Evolutionary conservation across 345 rosid genomes (phyloP).

Genomic region (Arabidopsis suecica): DNA sequence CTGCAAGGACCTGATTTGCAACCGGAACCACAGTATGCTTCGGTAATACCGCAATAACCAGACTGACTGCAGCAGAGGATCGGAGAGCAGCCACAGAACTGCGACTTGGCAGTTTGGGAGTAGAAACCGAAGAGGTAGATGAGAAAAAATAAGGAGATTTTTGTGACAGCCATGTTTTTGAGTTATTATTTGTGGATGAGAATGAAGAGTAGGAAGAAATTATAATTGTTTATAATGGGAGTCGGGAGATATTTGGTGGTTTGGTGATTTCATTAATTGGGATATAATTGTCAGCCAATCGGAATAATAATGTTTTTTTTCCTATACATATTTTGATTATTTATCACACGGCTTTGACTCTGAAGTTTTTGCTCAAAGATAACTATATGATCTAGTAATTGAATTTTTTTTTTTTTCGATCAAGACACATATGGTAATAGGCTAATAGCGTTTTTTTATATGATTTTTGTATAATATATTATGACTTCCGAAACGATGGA

Average conservation of each 20-base stretch:
- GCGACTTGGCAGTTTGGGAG: constrained; percentile 31
- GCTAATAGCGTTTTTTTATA: too few relatives aligned
- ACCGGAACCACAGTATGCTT: constrained; percentile 41
- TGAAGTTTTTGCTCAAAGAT: neutral
- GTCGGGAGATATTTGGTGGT: neutral
- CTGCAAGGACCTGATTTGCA: constrained; percentile 59
- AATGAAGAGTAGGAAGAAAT: neutral
- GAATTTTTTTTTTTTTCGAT: too few relatives aligned
- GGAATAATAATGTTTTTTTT: neutral
- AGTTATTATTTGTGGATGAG: constrained; percentile 11
- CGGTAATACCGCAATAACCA: constrained; percentile 42
- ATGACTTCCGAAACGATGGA: too few relatives aligned
- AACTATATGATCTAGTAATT: neutral
- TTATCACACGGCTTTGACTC: constrained; percentile 13
- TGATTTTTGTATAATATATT: too few relatives aligned
- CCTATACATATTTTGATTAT: neutral
- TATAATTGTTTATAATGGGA: neutral
- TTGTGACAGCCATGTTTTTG: constrained; percentile 19
- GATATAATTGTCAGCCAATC: neutral
- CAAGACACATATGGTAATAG: too few relatives aligned
- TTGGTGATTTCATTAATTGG: too few relatives aligned
- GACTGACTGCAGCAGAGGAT: constrained; percentile 48
- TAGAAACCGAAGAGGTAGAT: constrained; percentile 21
- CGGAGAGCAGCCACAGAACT: constrained; percentile 49
- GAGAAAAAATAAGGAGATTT: constrained; percentile 15